A percentile compares a stretch with the other conserved stretches of the same genome.
phyloP scores from a whole-genome alignment of 1,139 yeast species.

The Blastobotrys raffinosifermentans region DNA sequence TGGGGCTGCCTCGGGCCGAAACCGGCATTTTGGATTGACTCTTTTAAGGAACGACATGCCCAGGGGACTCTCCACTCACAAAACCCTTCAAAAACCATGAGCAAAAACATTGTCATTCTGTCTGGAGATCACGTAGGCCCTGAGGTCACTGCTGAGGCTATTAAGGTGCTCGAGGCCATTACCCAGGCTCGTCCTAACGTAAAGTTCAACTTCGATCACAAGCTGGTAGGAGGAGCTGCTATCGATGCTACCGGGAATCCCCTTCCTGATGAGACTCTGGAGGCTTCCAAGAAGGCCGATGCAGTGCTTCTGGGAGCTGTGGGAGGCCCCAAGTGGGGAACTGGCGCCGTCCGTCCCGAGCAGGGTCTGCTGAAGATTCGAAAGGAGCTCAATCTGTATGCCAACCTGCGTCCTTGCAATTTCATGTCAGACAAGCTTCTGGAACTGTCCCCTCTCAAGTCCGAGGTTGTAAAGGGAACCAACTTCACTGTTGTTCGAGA shows the following conservation, averaged over 20 bases:
- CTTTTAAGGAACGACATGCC: too few relatives aligned
- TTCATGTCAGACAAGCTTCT: slow-evolving; percentile 83
- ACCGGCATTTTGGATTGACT: too few relatives aligned
- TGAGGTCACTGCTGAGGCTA: slow-evolving; percentile 84
- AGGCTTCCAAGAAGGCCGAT: slow-evolving; percentile 80
- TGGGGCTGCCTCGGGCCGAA: too few relatives aligned
- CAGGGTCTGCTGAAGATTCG: slow-evolving; percentile 91
- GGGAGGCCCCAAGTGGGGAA: slow-evolving; percentile 99
- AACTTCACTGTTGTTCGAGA: slow-evolving; percentile 91
- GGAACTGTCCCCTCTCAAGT: slow-evolving; percentile 80
- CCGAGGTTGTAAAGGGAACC: slow-evolving; percentile 82
- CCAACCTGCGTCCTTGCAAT: slow-evolving; percentile 93
- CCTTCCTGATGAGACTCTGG: slow-evolving; percentile 79
- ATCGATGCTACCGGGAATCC: slow-evolving; percentile 95
- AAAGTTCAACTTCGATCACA: slow-evolving; percentile 70
- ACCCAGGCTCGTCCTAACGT: slow-evolving; percentile 54
- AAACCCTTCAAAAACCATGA: too few relatives aligned
- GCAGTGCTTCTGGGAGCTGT: slow-evolving; percentile 96
- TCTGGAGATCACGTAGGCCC: slow-evolving; percentile 98
- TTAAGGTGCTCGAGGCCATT: slow-evolving; percentile 81
- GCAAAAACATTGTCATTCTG: slow-evolving; percentile 76
- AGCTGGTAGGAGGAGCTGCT: slow-evolving; percentile 96
- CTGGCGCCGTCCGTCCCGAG: slow-evolving; percentile 89
- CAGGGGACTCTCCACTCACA: too few relatives aligned
- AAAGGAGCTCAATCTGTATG: slow-evolving; percentile 88